Percentiles rank a stretch among this genome's conserved stretches.
These are phyloP conservation scores for Wickerhamiella allomyrinae DNA, from an alignment of 805 yeast genomes.

Conservation along the genomic window DNA sequence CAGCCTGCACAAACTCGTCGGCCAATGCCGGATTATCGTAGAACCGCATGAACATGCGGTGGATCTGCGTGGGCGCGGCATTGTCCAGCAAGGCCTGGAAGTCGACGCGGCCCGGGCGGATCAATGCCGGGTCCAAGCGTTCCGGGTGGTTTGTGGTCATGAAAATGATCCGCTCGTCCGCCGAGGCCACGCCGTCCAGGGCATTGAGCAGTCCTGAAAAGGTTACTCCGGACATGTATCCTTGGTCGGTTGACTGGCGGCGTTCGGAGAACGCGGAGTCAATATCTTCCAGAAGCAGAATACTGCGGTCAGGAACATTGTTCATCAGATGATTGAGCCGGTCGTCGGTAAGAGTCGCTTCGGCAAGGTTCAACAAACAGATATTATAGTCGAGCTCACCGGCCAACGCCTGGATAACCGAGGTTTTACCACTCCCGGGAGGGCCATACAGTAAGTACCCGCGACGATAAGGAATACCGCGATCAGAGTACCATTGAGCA, in stretches of 20 bases:
- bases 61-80: constrained; percentile 72
- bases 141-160: constrained; percentile 99
- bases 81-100: constrained; percentile 68
- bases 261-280: constrained; percentile 91
- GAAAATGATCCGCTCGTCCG: constrained; percentile 90
- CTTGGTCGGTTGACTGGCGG: constrained; percentile 59
- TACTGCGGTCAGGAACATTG: constrained; percentile 81
- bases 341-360: constrained; percentile 85
- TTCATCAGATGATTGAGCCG: constrained; percentile 90
- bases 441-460: constrained; percentile 93
- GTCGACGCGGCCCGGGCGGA: constrained; percentile 93
- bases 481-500: constrained; percentile 82
- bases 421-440: constrained; percentile 94
- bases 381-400: constrained; percentile 93
- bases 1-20: constrained; percentile 35
- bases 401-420: constrained; percentile 90
- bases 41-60: constrained; percentile 75
- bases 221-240: constrained; percentile 79
- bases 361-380: constrained; percentile 82
- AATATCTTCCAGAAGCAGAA: constrained; percentile 76
- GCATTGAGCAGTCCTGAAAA: constrained; percentile 91
- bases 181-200: constrained; percentile 92
- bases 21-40: constrained; percentile 51
- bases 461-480: constrained; percentile 96
- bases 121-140: constrained; percentile 75